Evolutionary conservation across 805 yeast genomes (phyloP).

Genomic region (Starmerella floricola): DNA sequence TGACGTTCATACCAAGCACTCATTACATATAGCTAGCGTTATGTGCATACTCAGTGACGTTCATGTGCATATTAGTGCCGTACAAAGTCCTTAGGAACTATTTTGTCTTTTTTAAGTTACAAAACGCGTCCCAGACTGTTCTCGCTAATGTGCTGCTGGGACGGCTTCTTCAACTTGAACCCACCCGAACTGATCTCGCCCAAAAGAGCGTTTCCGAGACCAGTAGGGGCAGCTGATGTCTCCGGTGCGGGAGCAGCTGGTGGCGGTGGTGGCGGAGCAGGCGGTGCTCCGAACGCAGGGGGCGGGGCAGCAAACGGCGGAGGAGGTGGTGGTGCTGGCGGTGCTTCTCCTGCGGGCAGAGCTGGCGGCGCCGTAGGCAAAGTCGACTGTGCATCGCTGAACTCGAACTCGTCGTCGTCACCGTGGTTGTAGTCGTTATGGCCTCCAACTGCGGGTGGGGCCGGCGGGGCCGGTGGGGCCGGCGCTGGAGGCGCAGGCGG

Average conservation of each 20-base stretch:
- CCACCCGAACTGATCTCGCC: constrained; percentile 29
- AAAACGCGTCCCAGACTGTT: constrained; percentile 25
- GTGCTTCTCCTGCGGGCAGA: constrained; percentile 24
- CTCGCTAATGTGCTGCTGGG: constrained; percentile 23
- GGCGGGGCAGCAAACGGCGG: constrained; percentile 27
- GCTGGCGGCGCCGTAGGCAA: constrained; percentile 28
- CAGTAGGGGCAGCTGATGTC: constrained; percentile 22
- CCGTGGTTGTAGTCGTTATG: neutral
- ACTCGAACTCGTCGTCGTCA: constrained; percentile 12
- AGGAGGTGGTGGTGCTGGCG: constrained; percentile 22
- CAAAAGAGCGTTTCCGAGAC: constrained; percentile 21
- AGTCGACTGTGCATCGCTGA: constrained; percentile 11
- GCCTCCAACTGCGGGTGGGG: constrained; percentile 16
- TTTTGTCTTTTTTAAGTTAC: constrained; percentile 6
- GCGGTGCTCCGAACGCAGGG: constrained; percentile 25
- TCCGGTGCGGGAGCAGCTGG: constrained; percentile 37
- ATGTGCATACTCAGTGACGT: no score
- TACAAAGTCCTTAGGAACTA: no score
- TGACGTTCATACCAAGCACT: no score
- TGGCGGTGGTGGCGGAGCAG: constrained; percentile 31
- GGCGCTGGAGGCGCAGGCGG: constrained; percentile 26
- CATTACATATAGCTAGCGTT: no score
- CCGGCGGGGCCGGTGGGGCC: constrained; percentile 24
- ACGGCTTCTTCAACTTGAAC: constrained; percentile 23
- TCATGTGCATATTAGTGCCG: no score